Evolutionary conservation across 371 early-diverging fungal species (phyloP).

Genomic region (Batkoa obscura): DNA sequence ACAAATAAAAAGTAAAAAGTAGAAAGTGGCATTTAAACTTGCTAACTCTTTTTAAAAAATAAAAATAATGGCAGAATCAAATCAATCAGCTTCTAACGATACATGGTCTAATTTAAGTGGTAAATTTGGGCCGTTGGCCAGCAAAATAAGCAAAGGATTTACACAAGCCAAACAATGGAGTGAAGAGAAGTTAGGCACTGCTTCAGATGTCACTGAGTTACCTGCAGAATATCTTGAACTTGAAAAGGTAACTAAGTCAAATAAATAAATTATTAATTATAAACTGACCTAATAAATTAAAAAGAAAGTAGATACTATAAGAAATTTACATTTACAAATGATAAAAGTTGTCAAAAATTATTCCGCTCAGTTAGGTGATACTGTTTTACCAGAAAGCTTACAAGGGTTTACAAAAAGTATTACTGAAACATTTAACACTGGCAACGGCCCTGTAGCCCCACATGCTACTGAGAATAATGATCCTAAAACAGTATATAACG

Average conservation of each 20-base stretch:
- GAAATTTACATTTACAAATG: slow-evolving; percentile 41
- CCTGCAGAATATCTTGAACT: slow-evolving; percentile 77
- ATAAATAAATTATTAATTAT: too few species aligned
- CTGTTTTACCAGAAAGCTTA: slow-evolving; percentile 58
- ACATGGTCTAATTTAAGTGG: slow-evolving; percentile 3
- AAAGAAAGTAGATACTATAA: slow-evolving; percentile 43
- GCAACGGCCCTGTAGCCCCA: slow-evolving; percentile 15
- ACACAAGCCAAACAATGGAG: slow-evolving; percentile 40
- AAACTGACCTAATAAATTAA: too few species aligned
- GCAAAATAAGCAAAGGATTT: slow-evolving; percentile 1
- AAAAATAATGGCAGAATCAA: too few species aligned
- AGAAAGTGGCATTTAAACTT: too few species aligned
- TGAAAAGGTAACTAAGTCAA: slow-evolving; percentile 36
- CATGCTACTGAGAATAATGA: slow-evolving; percentile 13
- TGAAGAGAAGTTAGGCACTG: slow-evolving; percentile 69
- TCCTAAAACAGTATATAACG: slow-evolving; percentile 48
- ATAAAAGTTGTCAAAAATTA: slow-evolving; percentile 53
- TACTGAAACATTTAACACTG: slow-evolving; percentile 33
- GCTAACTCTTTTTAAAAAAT: too few species aligned
- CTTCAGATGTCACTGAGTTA: slow-evolving; percentile 66
- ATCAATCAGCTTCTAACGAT: not conserved
- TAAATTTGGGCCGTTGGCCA: slow-evolving; percentile 4
- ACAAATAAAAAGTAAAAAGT: too few species aligned
- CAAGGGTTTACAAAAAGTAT: slow-evolving; percentile 46
- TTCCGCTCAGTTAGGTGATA: slow-evolving; percentile 28